These are phyloP conservation scores for Protomyces inouyei DNA, from an alignment of 1,139 yeast genomes.

Conservation along the genomic window DNA sequence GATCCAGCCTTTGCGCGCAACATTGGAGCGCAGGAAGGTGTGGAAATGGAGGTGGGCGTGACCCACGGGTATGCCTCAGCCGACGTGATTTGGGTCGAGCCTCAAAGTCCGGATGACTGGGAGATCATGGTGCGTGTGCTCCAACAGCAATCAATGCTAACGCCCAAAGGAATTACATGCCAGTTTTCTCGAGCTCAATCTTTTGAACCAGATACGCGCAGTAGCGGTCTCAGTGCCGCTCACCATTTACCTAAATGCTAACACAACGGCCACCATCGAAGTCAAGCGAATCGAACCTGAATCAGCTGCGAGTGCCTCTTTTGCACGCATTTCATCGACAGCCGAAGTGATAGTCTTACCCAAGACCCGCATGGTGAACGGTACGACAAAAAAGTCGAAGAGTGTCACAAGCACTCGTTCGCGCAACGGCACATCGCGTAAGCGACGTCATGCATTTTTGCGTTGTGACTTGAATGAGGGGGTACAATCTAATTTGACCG, in stretches of 20 bases:
- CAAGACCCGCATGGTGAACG: constrained; percentile 47
- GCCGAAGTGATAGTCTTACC: constrained; percentile 85
- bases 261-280: constrained; percentile 57
- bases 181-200: constrained; percentile 63
- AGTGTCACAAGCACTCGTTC: constrained; percentile 6
- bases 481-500: neutral
- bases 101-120: constrained; percentile 78
- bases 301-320: constrained; percentile 35
- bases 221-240: constrained; percentile 58
- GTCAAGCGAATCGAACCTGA: constrained; percentile 60
- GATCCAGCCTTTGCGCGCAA: constrained; percentile 53
- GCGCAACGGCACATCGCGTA: neutral
- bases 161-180: constrained; percentile 60
- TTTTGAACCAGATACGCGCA: constrained; percentile 76
- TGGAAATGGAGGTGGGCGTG: constrained; percentile 43
- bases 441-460: constrained; percentile 20
- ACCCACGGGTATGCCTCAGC: constrained; percentile 50
- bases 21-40: constrained; percentile 46
- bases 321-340: constrained; percentile 62
- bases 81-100: constrained; percentile 67
- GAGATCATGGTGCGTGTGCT: constrained; percentile 43
- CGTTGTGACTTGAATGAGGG: constrained; percentile 4
- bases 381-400: neutral
- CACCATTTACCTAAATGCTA: constrained; percentile 62
- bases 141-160: constrained; percentile 45